Conservation (phyloP, 2,329 filamentous ascomycete species). For the Diaporthe amygdali region DNA sequence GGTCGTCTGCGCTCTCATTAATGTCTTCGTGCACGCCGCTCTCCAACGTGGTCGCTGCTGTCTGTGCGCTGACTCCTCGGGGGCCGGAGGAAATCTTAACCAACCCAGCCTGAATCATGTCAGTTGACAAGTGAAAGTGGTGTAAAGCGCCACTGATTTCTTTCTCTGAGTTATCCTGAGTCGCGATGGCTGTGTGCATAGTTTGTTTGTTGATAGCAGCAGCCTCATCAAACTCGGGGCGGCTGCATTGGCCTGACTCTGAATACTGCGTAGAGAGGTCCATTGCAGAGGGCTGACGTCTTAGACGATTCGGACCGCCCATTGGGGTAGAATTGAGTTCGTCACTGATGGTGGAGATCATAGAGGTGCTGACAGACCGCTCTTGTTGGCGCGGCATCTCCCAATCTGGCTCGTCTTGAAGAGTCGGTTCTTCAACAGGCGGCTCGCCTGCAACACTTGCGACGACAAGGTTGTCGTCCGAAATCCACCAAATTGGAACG, state of each 20-base stretch:
- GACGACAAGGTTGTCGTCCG: neutral
- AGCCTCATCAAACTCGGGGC: neutral
- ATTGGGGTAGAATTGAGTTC: neutral
- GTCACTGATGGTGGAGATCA: neutral
- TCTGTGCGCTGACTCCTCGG: neutral
- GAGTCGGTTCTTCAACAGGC: neutral
- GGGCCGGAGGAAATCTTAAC: neutral
- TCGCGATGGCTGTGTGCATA: neutral
- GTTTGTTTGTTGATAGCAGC: neutral
- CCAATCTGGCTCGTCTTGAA: neutral
- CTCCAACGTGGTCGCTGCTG: neutral
- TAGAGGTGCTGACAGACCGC: too few relatives aligned
- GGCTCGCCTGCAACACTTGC: neutral
- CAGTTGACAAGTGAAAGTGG: neutral
- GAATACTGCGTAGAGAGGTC: neutral
- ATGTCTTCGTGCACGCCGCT: neutral
- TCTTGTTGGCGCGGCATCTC: neutral
- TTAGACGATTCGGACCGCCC: neutral
- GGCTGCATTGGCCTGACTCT: neutral
- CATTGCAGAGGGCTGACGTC: neutral
- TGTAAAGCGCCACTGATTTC: neutral
- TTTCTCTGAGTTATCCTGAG: neutral
- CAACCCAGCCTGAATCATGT: neutral
- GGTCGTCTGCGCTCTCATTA: neutral
- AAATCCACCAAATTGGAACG: neutral